Conservation (phyloP, 176 grass and related monocot species). For the Zea luxurians region DNA sequence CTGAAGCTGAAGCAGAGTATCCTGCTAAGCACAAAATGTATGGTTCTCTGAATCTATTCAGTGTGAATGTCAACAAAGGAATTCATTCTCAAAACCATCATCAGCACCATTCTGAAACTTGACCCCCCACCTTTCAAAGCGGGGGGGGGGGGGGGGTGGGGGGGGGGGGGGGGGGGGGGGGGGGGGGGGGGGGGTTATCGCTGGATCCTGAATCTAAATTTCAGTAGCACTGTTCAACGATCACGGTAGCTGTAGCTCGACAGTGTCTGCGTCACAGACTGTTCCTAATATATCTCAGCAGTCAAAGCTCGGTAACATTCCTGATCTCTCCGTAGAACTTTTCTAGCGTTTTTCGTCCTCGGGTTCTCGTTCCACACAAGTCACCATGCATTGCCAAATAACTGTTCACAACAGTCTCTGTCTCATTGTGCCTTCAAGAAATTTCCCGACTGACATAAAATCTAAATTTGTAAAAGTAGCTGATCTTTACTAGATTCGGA, state of each 20-base stretch:
- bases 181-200: not conserved
- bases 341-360: not conserved
- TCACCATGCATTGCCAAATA: not conserved
- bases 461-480: not conserved
- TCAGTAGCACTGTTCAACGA: not conserved
- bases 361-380: conserved; percentile 1
- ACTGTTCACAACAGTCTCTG: not conserved
- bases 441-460: not conserved
- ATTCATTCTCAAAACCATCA: not conserved
- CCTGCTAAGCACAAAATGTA: too few relatives aligned
- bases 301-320: not conserved
- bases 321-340: not conserved
- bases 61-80: not conserved
- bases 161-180: not conserved
- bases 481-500: not conserved
- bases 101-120: not conserved
- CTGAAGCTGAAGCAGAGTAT: too few relatives aligned
- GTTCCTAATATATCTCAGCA: not conserved
- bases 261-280: not conserved
- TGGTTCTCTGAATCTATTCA: not conserved
- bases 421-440: not conserved
- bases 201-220: not conserved
- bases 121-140: not conserved
- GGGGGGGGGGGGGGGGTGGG: not conserved
- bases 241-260: not conserved